Conservation (phyloP, 1,284 basidiomycete genomes). For the Ustilago crameri region DNA sequence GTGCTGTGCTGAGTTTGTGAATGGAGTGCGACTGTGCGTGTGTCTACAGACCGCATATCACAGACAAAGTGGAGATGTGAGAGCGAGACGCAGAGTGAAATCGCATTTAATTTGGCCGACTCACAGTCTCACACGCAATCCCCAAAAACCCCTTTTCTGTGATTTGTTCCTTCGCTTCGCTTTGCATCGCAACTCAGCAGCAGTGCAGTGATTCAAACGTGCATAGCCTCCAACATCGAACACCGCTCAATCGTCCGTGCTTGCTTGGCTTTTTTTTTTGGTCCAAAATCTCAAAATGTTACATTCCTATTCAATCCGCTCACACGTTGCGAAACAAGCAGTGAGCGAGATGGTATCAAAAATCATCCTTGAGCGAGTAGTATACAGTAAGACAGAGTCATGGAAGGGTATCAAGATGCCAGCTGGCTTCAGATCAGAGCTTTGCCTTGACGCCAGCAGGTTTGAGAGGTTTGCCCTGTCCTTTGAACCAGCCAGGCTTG, state of each 20-base stretch:
- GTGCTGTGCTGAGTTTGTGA: not conserved
- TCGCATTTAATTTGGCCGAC: too few species aligned
- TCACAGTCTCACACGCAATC: too few species aligned
- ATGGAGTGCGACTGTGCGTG: slow-evolving; percentile 5
- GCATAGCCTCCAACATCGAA: not conserved
- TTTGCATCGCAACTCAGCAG: not conserved
- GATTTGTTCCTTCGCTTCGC: not conserved
- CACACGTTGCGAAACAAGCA: too few species aligned
- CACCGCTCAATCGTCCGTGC: too few species aligned
- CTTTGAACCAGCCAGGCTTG: slow-evolving; percentile 64
- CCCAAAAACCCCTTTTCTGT: slow-evolving; percentile 1
- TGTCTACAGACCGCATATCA: too few species aligned
- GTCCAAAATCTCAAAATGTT: not conserved
- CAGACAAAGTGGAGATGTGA: too few species aligned
- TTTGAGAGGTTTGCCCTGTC: slow-evolving; percentile 20
- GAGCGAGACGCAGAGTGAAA: too few species aligned
- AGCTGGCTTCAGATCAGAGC: slow-evolving; percentile 1
- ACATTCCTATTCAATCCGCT: not conserved
- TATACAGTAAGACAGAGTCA: not conserved
- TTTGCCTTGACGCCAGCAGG: slow-evolving; percentile 30
- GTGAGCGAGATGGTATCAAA: too few species aligned
- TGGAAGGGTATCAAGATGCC: not conserved
- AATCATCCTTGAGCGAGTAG: too few species aligned
- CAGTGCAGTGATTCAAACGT: slow-evolving; percentile 11
- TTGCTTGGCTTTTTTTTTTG: not conserved